Base-by-base conservation (phyloP, 1,284 basidiomycete species). In the Hypsizygus ulmarius region DNA sequence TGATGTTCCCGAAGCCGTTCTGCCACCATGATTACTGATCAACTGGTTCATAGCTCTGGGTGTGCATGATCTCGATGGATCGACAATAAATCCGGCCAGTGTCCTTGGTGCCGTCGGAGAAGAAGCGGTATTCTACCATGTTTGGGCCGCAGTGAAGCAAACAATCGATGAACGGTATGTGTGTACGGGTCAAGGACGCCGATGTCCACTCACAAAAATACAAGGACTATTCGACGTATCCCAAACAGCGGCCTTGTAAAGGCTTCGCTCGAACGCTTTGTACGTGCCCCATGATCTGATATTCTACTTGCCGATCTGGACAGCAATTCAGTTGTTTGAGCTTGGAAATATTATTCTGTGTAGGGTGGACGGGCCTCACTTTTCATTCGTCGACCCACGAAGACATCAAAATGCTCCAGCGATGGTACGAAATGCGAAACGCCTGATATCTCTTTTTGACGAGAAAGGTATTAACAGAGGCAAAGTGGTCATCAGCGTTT, bases 351-450 rank as follows among this genome's bases (percentile, higher is more conserved):
- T 67, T 3, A 58, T 79, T 44, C 57, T 73, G 43, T 71, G 73
- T 49, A 61, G 69, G 18, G 66, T 69, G 25, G 51, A 66, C 2
- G 79, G 77, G 0, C 69, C 70, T 1, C 75, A 82, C 51, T 65
- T 78, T 37, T 73, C 78, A 18, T 77, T 76, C 48, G 60, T 84
- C 37, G 77, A 82, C 57, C 70, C 78, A 6, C 65, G 71, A 36
- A 57, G 60, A 16, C 62, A 71, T 43, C 55, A 61, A 25, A 59
- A 74, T 53, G 39, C 60, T 0, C 32, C 45, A 5, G 59, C 57
- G n/a, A 74, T 84, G 58, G 64, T 75, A 3, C 51, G 59, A 15
- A 67, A 70, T 49, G 78, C 77, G 8, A 56, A 57, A 7, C 62
- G 67, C 7, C 53, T 81, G 45, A 57, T 72, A 29, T 54, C 56